These are phyloP conservation scores for Microsporum canis DNA, from an alignment of 2,329 filamentous ascomycete species.

Conservation along the genomic window DNA sequence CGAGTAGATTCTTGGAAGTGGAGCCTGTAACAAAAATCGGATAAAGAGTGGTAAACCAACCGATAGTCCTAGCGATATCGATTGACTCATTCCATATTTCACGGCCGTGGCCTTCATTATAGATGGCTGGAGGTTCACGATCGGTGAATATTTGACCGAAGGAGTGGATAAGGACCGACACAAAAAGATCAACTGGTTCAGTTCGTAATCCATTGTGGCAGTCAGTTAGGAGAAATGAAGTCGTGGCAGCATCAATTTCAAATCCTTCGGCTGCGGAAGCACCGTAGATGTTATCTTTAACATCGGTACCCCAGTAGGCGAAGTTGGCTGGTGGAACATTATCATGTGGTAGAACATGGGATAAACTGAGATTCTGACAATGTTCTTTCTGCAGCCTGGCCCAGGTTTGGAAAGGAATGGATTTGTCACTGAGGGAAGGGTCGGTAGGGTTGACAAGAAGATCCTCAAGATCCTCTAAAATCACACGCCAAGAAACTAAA, in stretches of 20 bases:
- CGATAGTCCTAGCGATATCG: conserved; percentile 39
- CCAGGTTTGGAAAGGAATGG: conserved; percentile 32
- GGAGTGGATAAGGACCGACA: conserved; percentile 32
- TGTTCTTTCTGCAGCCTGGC: conserved; percentile 25
- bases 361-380: conserved; percentile 10
- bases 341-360: conserved; percentile 19
- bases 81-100: conserved; percentile 36
- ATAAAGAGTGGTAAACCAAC: conserved; percentile 42
- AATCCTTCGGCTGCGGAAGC: conserved; percentile 28
- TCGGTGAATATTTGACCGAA: conserved; percentile 36
- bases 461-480: conserved; percentile 15
- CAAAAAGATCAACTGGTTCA: conserved; percentile 29
- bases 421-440: conserved; percentile 22
- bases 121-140: conserved; percentile 34
- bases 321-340: conserved; percentile 25
- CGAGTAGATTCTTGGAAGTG: conserved; percentile 16
- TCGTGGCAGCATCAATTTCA: conserved; percentile 23
- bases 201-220: conserved; percentile 27
- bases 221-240: conserved; percentile 22
- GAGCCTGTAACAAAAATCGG: conserved; percentile 28
- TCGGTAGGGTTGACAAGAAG: conserved; percentile 22
- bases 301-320: conserved; percentile 29
- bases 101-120: conserved; percentile 41
- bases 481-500: conserved; percentile 15
- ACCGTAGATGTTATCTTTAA: conserved; percentile 25